A percentile compares a stretch with the other conserved stretches of the same genome.
These are phyloP conservation scores for Groenewaldozyma auringiensis DNA, from an alignment of 1,139 yeast genomes.

Conservation along the genomic window DNA sequence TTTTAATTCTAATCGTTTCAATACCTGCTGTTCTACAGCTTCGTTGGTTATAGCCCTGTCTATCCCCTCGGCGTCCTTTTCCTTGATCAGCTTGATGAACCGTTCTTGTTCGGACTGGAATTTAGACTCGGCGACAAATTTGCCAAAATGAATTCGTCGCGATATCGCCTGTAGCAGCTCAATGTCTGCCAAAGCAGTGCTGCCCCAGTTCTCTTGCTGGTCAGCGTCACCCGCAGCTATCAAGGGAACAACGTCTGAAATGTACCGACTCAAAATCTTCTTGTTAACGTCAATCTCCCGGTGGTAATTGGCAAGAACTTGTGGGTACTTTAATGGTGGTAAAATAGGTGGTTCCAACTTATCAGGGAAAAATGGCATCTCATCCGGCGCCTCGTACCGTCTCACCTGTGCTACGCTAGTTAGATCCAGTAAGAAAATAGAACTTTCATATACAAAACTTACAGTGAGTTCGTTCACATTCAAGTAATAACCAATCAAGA, in stretches of 20 bases:
- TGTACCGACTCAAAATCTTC: constrained; percentile 60
- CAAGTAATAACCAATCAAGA: constrained; percentile 75
- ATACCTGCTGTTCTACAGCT: constrained; percentile 77
- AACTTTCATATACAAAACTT: constrained; percentile 5
- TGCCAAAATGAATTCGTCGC: constrained; percentile 94
- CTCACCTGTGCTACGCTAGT: constrained; percentile 52
- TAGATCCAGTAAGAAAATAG: not conserved
- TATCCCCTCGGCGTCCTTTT: constrained; percentile 62
- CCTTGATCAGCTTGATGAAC: constrained; percentile 57
- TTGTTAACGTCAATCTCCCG: constrained; percentile 69
- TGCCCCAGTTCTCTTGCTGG: constrained; percentile 79
- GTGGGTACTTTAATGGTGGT: constrained; percentile 75
- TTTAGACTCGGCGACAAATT: constrained; percentile 94
- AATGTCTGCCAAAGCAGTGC: constrained; percentile 77
- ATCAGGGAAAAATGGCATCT: constrained; percentile 80
- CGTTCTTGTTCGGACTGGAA: constrained; percentile 58
- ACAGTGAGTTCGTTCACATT: constrained; percentile 66
- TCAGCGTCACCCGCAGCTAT: constrained; percentile 56
- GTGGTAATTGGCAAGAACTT: constrained; percentile 63
- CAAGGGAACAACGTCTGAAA: constrained; percentile 62
- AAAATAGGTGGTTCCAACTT: constrained; percentile 58
- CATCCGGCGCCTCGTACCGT: constrained; percentile 92
- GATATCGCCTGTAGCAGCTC: constrained; percentile 82
- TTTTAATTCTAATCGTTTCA: constrained; percentile 68
- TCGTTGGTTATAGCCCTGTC: constrained; percentile 76